Percentiles rank a stretch among this genome's conserved stretches.
Conservation (phyloP, 202 grass and related monocot genomes). For the Tripidium arundinaceum region DNA sequence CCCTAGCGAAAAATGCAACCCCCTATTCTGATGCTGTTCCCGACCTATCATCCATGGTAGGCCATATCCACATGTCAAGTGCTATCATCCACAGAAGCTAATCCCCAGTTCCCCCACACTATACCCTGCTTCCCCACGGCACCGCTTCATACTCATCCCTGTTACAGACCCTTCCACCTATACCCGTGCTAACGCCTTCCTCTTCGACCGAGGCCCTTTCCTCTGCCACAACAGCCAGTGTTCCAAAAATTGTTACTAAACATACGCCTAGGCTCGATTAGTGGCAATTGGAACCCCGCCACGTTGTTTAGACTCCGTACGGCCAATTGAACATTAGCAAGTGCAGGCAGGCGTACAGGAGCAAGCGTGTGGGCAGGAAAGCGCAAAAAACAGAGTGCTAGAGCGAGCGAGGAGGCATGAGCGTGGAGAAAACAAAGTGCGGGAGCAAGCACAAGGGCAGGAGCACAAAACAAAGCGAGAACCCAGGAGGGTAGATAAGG, state of each 20-base stretch:
- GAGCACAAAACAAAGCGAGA: not conserved
- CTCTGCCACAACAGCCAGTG: not conserved
- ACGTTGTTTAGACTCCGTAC: not conserved
- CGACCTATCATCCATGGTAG: not conserved
- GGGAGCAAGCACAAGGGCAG: no score
- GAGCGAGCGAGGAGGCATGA: not conserved
- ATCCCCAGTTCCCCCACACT: not conserved
- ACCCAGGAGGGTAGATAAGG: not conserved
- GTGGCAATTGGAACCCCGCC: not conserved
- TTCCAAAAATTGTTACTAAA: not conserved
- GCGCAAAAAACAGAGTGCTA: not conserved
- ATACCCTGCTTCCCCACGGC: not conserved
- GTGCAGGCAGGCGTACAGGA: not conserved
- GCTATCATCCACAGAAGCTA: not conserved
- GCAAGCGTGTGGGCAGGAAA: not conserved
- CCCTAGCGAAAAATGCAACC: not conserved
- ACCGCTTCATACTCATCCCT: not conserved
- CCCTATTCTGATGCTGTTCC: not conserved
- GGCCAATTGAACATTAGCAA: not conserved
- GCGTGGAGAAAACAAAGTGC: not conserved
- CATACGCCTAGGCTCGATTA: not conserved
- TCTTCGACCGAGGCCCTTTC: not conserved
- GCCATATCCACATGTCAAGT: not conserved
- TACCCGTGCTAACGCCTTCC: not conserved
- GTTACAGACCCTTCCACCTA: not conserved